Conservation (phyloP, 352 stramenopile species). For the Globisporangium iwayamae region DNA sequence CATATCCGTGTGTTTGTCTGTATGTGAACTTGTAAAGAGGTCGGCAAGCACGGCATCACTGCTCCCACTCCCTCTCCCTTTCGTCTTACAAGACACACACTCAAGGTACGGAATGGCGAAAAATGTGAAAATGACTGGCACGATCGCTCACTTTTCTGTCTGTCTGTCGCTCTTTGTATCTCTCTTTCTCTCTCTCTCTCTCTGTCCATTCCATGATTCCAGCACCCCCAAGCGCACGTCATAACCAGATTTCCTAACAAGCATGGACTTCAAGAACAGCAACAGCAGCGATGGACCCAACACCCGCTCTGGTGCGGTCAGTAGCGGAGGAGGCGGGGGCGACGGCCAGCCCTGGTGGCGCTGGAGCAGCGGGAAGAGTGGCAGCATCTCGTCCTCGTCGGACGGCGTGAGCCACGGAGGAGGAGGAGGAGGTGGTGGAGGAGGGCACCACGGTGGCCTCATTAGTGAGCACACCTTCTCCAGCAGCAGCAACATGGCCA, state of each 20-base stretch:
- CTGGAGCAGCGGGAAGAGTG: constrained; percentile 74
- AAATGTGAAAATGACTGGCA: not conserved
- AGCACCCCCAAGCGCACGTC: constrained; percentile 1
- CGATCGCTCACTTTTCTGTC: too few species aligned
- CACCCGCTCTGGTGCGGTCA: constrained; percentile 20
- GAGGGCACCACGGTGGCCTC: constrained; percentile 5
- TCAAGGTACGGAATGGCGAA: not conserved
- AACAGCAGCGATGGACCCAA: constrained; percentile 32
- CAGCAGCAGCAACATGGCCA: constrained; percentile 22
- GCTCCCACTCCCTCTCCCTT: too few species aligned
- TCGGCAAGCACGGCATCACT: too few species aligned
- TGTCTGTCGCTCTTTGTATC: too few species aligned
- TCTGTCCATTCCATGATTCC: not conserved
- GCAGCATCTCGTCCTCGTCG: constrained; percentile 57
- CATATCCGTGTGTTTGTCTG: not conserved
- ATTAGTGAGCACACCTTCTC: constrained; percentile 18
- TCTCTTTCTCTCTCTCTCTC: not conserved
- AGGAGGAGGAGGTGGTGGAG: not conserved
- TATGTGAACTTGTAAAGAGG: not conserved
- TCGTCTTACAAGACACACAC: too few species aligned
- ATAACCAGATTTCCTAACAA: not conserved
- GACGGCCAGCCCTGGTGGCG: constrained; percentile 57
- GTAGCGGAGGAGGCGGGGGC: constrained; percentile 15
- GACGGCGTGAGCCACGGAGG: constrained; percentile 17
- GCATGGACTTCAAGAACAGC: not conserved